Conservation (phyloP, 768 basidiomycete genomes). For the Rubroboletus satanas region DNA sequence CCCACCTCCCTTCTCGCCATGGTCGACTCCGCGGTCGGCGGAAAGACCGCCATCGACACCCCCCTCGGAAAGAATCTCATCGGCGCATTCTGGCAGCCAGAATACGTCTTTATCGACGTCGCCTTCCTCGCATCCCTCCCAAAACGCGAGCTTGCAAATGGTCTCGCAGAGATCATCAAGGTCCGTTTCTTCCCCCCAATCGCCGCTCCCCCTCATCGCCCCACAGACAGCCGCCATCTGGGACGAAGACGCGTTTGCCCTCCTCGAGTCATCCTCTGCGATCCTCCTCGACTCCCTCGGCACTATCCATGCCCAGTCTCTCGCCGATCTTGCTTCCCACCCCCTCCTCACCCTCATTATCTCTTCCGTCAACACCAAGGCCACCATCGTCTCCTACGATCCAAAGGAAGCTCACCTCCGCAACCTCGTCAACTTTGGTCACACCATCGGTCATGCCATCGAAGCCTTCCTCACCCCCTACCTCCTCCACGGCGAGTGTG, state of each 20-base stretch:
- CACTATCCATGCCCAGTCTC: constrained; percentile 44
- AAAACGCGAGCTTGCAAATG: constrained; percentile 91
- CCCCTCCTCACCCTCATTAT: constrained; percentile 89
- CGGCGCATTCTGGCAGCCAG: constrained; percentile 97
- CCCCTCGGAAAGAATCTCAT: constrained; percentile 98
- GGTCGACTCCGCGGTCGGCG: constrained; percentile 97
- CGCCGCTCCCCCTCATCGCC: background rate
- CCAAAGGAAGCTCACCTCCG: constrained; percentile 95
- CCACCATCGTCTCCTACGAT: constrained; percentile 95
- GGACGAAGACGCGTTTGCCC: constrained; percentile 85
- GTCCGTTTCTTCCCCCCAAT: constrained; percentile 39
- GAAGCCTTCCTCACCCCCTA: constrained; percentile 93
- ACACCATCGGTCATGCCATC: constrained; percentile 97
- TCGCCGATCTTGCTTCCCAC: constrained; percentile 72
- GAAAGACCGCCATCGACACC: constrained; percentile 99
- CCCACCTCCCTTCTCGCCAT: constrained; percentile 96
- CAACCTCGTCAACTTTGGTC: constrained; percentile 98
- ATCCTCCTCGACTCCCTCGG: constrained; percentile 87
- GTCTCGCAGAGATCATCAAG: constrained; percentile 98
- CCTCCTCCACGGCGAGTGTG: constrained; percentile 95
- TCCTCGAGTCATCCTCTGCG: constrained; percentile 79
- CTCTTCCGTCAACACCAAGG: constrained; percentile 91
- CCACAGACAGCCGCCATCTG: constrained; percentile 96
- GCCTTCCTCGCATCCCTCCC: constrained; percentile 94
- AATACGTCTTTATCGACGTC: constrained; percentile 95